Evolutionary conservation across 371 early-diverging fungal species (phyloP), one percentile per base, ranked within the genome.

Genomic region (Mucor racemosus): DNA sequence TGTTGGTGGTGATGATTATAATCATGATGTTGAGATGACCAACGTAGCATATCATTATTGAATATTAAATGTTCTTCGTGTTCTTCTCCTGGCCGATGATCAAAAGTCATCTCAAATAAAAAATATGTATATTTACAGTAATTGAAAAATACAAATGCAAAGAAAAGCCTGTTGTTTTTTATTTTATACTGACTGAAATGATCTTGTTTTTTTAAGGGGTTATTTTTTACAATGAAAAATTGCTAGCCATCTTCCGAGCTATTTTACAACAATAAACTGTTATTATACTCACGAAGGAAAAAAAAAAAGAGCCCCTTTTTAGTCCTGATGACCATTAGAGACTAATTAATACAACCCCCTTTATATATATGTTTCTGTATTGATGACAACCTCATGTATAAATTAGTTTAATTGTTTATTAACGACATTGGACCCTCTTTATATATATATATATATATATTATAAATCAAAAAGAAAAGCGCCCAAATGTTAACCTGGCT

Each of bases 31-130:
- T 60, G 64, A 46, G 60, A 44, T 35, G 65, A 46, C 71, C 64
- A 71, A 44, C 57, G 59, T 17, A 69, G 35, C 56, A 66, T 63
- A 33, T 64, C 67, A 60, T 67, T 53, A 40, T 63, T 53, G 17
- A 71, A 66, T 33, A 66, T 54, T 13, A 53, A 35, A 15, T 60
- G 40, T 3, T 66, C 64, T 17, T 58, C 60, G 13, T 50, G 50
- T 21, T 68, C 59, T 56, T 60, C 56, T 1, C 34, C 64, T 60
- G 55, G 34, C 26, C 46, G 48, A 58, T 26, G 50, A 11, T 56
- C 57, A 50, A 62, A 69, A 36, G 65, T 64, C 69, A 69, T 69
- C 56, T 50, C 7, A 11, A 38, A 38, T 38, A 1, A 1, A 26
- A 26, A 26, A 26, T 26, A 26, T 26, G 26, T 26, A 26, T 1